Base-by-base conservation (phyloP, 345 rosid species). In the Hibiscus trionum region DNA sequence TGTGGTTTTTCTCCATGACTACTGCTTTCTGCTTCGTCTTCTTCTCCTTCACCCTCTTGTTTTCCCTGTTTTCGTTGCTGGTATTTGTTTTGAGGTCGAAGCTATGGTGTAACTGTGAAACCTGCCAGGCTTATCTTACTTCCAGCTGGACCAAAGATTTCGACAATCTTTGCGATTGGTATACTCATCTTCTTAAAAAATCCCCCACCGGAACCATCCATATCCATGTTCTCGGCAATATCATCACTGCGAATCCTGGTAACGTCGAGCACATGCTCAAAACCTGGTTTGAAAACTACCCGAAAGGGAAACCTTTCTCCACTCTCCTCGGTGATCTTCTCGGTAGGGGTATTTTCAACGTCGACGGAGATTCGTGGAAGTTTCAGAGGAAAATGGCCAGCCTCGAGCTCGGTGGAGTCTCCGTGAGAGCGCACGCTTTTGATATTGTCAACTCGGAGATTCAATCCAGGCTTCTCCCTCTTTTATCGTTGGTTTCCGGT, bases 291-390 rank as follows among this genome's bases (percentile, higher is more conserved):
- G 73, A 77, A 12, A 90, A 88, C 77, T 90, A 86, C 80, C 96
- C 93, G 0, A 90, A 88, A 76, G 96, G 96, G 11, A 85, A 88
- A 55, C 83, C 78, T 1, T 86, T 88, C 80, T 82, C 88, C 0
- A 65, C 78, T 6, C 75, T 88, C 70, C 78, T 90, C 11, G 89
- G 89, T 5, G 96, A 90, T 74, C 83, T 90, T 19, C 83, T 90
- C n/a, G 93, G 96, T 5, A 37, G 69, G 3, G 96, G 96, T n/a
- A 90, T 90, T 46, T 90, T 90, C 82, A 85, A 82, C 49, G 87
- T 81, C 11, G 96, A 90, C 19, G 96, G 93, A 7, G 84, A 85
- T 31, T 78, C 81, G 2, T 90, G 93, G 96, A 80, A 56, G 78
- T 85, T 89, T 16, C 93, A 90, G 70, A 73, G 88, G 42, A 87